Evolutionary conservation across 2,329 filamentous ascomycete species (phyloP).

Genomic region (Tricladium varicosporioides): DNA sequence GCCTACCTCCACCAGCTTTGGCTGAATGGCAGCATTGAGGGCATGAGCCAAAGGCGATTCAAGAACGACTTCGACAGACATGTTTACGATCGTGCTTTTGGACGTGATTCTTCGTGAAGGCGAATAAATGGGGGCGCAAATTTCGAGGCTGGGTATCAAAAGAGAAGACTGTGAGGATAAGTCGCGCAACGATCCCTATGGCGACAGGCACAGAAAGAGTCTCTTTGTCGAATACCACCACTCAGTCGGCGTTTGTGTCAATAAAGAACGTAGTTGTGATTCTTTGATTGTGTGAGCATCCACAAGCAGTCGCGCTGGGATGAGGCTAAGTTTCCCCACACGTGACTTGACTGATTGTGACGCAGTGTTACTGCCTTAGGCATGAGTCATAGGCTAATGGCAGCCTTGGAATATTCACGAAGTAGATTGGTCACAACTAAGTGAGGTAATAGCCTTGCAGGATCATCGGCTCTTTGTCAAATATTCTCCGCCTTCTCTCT

Average conservation of each 20-base stretch:
- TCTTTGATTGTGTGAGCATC: neutral
- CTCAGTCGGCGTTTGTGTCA: neutral
- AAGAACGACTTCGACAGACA: constrained; percentile 75
- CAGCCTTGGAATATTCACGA: no score
- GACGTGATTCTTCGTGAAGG: constrained; percentile 10
- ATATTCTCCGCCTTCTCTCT: no score
- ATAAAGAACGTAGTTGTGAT: neutral
- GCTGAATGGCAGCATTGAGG: constrained; percentile 78
- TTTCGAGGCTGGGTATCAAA: constrained; percentile 9
- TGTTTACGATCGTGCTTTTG: constrained; percentile 41
- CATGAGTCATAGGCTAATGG: no score
- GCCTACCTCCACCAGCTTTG: constrained; percentile 88
- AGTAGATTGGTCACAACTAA: no score
- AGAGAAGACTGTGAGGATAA: neutral
- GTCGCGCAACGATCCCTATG: neutral
- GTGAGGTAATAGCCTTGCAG: no score
- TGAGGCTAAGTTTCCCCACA: neutral
- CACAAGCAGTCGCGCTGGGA: neutral
- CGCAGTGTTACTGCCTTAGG: no score
- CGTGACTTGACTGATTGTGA: no score
- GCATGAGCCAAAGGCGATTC: constrained; percentile 83
- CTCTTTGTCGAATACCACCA: constrained; percentile 1
- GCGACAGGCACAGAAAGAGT: neutral
- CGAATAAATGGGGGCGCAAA: constrained; percentile 5
- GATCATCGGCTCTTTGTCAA: no score